phyloP scores from a whole-genome alignment of 257 asterid genomes.

The Cruciata laevipes region DNA sequence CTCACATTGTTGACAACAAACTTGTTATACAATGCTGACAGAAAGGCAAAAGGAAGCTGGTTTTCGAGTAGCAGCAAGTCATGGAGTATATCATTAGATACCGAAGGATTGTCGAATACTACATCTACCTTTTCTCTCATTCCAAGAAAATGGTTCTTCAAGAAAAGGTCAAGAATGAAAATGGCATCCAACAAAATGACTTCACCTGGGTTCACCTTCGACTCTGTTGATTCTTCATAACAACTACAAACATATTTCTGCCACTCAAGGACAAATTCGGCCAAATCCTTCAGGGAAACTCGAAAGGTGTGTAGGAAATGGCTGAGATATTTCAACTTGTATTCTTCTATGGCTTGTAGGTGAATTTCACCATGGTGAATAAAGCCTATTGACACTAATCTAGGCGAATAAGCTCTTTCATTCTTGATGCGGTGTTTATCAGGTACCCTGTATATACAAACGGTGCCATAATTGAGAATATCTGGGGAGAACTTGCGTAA shows the following conservation, averaged over 20 bases:
- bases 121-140: slow-evolving; percentile 13
- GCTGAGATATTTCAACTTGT: slow-evolving; percentile 23
- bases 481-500: not conserved
- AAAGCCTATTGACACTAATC: slow-evolving; percentile 27
- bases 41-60: not conserved
- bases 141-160: slow-evolving; percentile 13
- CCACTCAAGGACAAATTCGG: not conserved
- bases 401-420: slow-evolving; percentile 23
- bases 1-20: not conserved
- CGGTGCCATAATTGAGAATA: slow-evolving; percentile 7
- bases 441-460: slow-evolving; percentile 22
- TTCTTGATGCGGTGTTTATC: slow-evolving; percentile 22
- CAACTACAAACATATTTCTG: not conserved
- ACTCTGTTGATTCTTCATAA: slow-evolving; percentile 11
- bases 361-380: slow-evolving; percentile 16
- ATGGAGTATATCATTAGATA: not conserved
- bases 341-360: slow-evolving; percentile 23
- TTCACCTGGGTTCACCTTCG: not conserved
- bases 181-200: slow-evolving; percentile 22
- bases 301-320: slow-evolving; percentile 20
- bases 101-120: not conserved
- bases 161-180: slow-evolving; percentile 22
- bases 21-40: not conserved
- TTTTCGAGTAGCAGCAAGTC: not conserved
- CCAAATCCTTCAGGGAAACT: slow-evolving; percentile 11